phyloP scores from a whole-genome alignment of 1,139 yeast species.

The Yamadazyma dushanensis region DNA sequence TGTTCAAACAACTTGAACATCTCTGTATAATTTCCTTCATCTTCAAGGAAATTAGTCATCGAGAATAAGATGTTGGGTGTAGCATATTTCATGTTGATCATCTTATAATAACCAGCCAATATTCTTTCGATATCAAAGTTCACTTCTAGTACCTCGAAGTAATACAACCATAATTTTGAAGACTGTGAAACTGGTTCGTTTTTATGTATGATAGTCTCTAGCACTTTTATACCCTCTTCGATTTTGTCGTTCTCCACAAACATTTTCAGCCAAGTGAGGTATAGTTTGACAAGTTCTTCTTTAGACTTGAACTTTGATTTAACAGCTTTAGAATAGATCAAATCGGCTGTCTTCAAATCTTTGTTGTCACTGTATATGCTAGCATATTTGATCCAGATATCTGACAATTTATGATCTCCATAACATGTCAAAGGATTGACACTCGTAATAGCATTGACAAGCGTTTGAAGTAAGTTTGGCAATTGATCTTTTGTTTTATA shows the following conservation, averaged over 20 bases:
- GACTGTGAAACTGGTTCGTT: constrained; percentile 46
- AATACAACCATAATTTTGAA: constrained; percentile 67
- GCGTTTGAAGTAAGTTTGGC: constrained; percentile 52
- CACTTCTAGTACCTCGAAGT: constrained; percentile 72
- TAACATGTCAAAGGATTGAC: constrained; percentile 62
- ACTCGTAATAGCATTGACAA: constrained; percentile 63
- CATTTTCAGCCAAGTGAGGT: constrained; percentile 74
- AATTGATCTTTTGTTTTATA: constrained; percentile 25
- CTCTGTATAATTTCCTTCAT: constrained; percentile 46
- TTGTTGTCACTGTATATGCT: constrained; percentile 55
- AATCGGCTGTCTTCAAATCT: constrained; percentile 62
- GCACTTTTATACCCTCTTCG: constrained; percentile 52
- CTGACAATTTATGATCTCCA: constrained; percentile 39
- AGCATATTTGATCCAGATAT: constrained; percentile 74
- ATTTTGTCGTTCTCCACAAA: constrained; percentile 46
- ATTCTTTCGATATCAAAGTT: constrained; percentile 36
- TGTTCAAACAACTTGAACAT: constrained; percentile 67
- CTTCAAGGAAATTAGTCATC: constrained; percentile 64
- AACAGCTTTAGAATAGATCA: constrained; percentile 63
- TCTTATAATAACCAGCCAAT: constrained; percentile 52
- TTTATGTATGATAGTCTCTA: constrained; percentile 47
- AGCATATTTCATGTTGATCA: constrained; percentile 64
- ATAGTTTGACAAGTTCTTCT: constrained; percentile 67
- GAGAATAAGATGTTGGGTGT: constrained; percentile 68
- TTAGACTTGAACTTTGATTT: constrained; percentile 67